phyloP scores from a whole-genome alignment of 2,329 filamentous ascomycete genomes.

The Colletotrichum lindemuthianum region DNA sequence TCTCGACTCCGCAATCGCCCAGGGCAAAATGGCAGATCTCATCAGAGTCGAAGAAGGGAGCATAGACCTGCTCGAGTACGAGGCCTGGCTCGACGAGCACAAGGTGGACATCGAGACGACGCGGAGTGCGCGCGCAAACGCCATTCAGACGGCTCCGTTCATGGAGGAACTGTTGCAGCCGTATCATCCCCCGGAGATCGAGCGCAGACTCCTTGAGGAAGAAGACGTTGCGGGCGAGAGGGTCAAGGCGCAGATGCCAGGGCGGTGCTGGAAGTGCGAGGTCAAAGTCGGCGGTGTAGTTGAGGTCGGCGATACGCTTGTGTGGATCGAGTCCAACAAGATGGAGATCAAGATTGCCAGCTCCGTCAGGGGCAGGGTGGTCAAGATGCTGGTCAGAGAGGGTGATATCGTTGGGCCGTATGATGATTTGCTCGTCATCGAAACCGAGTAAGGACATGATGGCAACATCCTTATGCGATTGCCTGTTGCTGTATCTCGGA shows the following conservation, averaged over 20 bases:
- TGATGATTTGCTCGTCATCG: slow-evolving; percentile 42
- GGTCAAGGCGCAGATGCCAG: slow-evolving; percentile 46
- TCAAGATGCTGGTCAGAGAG: slow-evolving; percentile 39
- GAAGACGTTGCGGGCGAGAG: slow-evolving; percentile 37
- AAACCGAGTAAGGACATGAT: slow-evolving; percentile 6
- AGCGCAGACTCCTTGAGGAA: slow-evolving; percentile 9
- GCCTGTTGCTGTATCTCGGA: too few relatives aligned
- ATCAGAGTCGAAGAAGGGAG: slow-evolving; percentile 41
- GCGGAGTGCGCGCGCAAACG: slow-evolving; percentile 38
- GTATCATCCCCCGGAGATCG: slow-evolving; percentile 36
- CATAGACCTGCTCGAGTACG: slow-evolving; percentile 45
- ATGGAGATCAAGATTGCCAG: slow-evolving; percentile 51
- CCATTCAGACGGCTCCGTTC: slow-evolving; percentile 43
- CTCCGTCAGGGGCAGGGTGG: slow-evolving; percentile 41
- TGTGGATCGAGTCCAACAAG: slow-evolving; percentile 50
- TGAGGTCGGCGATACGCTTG: slow-evolving; percentile 43
- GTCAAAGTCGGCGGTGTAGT: slow-evolving; percentile 41
- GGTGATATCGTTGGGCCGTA: slow-evolving; percentile 44
- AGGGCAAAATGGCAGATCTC: slow-evolving; percentile 39
- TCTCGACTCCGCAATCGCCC: slow-evolving; percentile 39
- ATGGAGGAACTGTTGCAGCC: slow-evolving; percentile 43
- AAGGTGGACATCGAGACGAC: slow-evolving; percentile 40
- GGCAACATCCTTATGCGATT: background rate
- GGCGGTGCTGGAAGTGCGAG: slow-evolving; percentile 46
- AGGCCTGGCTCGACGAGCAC: slow-evolving; percentile 44